Conservation (phyloP, 345 rosid genomes). For the Gossypium stocksii region DNA sequence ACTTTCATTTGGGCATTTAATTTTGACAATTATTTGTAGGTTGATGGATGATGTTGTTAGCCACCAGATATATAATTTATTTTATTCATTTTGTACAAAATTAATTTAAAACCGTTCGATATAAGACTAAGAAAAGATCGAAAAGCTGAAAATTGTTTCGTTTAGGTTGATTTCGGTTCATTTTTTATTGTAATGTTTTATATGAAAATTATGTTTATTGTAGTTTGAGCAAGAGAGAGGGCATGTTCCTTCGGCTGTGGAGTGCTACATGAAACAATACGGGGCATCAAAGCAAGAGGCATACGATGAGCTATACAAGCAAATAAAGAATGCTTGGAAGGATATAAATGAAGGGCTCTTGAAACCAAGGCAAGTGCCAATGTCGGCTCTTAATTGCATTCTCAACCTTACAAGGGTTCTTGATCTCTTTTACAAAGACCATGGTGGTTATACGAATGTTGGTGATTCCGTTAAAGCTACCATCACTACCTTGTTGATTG, state of each 20-base stretch:
- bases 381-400: neutral
- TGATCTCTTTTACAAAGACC: neutral
- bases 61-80: conserved; percentile 1
- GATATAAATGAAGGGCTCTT: conserved; percentile 32
- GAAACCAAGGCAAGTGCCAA: conserved; percentile 8
- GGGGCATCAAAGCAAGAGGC: conserved; percentile 17
- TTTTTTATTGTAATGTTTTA: neutral
- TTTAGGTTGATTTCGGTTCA: neutral
- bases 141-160: neutral
- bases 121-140: no score
- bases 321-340: conserved; percentile 28
- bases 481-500: neutral
- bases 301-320: neutral
- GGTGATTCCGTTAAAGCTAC: neutral
- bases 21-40: neutral
- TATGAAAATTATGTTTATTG: neutral
- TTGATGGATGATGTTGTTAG: conserved; percentile 19
- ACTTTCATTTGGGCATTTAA: conserved; percentile 19
- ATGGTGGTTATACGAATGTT: neutral
- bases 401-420: neutral
- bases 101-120: no score
- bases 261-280: conserved; percentile 27
- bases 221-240: conserved; percentile 23
- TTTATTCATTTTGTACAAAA: neutral
- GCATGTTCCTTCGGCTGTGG: conserved; percentile 25